These are phyloP conservation scores for Leccinum uliginosum DNA, from an alignment of 768 basidiomycete genomes.

Conservation along the genomic window DNA sequence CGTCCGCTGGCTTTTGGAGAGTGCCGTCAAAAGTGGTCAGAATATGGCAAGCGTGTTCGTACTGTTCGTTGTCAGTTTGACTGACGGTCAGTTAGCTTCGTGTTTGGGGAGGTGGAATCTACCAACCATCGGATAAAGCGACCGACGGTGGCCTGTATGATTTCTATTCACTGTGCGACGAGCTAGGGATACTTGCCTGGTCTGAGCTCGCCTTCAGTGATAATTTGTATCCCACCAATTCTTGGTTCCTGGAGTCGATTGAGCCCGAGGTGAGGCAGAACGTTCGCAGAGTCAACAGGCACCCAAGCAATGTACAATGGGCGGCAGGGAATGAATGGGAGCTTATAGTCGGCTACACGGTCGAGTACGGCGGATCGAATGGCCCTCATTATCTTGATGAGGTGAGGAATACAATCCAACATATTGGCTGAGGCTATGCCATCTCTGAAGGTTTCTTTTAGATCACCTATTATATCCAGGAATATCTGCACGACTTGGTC, in stretches of 20 bases:
- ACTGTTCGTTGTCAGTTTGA: neutral
- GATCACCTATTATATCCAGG: conserved; percentile 50
- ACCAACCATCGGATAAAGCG: conserved; percentile 40
- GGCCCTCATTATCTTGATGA: conserved; percentile 34
- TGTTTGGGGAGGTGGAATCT: conserved; percentile 56
- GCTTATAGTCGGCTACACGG: conserved; percentile 35
- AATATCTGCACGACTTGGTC: conserved; percentile 44
- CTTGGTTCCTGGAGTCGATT: conserved; percentile 46
- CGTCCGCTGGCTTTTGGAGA: conserved; percentile 54
- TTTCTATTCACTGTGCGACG: conserved; percentile 56
- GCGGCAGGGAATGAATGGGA: conserved; percentile 44
- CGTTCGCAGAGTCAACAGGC: conserved; percentile 44
- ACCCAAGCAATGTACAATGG: conserved; percentile 57
- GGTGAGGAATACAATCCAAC: conserved; percentile 25
- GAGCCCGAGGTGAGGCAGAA: conserved; percentile 55
- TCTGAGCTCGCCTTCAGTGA: conserved; percentile 47
- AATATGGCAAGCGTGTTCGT: conserved; percentile 46
- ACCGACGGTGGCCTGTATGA: conserved; percentile 46
- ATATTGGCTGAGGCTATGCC: neutral
- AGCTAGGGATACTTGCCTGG: conserved; percentile 58
- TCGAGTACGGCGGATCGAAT: neutral
- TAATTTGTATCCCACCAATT: conserved; percentile 50
- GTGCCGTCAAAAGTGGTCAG: conserved; percentile 50
- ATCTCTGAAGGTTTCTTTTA: conserved; percentile 11
- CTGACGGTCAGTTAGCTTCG: conserved; percentile 37